Evolutionary conservation across 2,329 filamentous ascomycete species (phyloP), one percentile per base, ranked within the genome.

Genomic region (Aulographum hederae): DNA sequence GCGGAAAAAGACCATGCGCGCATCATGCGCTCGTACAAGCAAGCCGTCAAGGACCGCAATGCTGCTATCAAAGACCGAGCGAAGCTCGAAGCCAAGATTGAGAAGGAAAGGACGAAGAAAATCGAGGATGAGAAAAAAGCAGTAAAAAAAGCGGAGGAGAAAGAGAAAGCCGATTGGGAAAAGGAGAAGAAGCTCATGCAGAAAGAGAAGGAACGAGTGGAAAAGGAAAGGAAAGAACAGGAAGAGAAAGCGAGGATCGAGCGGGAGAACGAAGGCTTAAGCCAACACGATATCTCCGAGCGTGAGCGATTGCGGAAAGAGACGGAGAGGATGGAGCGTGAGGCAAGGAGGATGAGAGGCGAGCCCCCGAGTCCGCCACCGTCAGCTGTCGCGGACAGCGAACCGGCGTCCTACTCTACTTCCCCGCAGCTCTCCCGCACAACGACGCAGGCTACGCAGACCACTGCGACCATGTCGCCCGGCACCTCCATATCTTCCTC

Each of bases 1-100:
- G 75, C 73, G 2, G 72, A 80, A 42, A 78, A 74, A 35, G 74
- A 81, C 42, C 62, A 71, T 34, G 67, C 69, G 32, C 63, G 66
- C 10, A 58, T 61, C 1, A 57, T 70, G 19, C 79, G 79, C 45
- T 60, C 61, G 6, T 77, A 81, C 46, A 65, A 76, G 18, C 63
- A 69, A 43, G 67, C 71, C 8, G 50, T 78, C 37, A 80, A 78
- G 49, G 65, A 73, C 36, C 70, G 70, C 21, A 66, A 73, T 25
- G 76, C 67, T 41, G 64, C 67, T 6, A 58, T 81, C 46, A 65
- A 65, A 30, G 70, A 77, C 35, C 65, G 71, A 5, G 58, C 67
- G 21, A 77, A 76, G 45, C 51, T 73, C 2, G 46, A 63, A 42
- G 62, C 63, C 39, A 56, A 52, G 26, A 47, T 45, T 36, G 49